A percentile compares a stretch with the other conserved stretches of the same genome.
Conservation (phyloP, 306 rosid species). For the Herpetospermum pedunculosum region DNA sequence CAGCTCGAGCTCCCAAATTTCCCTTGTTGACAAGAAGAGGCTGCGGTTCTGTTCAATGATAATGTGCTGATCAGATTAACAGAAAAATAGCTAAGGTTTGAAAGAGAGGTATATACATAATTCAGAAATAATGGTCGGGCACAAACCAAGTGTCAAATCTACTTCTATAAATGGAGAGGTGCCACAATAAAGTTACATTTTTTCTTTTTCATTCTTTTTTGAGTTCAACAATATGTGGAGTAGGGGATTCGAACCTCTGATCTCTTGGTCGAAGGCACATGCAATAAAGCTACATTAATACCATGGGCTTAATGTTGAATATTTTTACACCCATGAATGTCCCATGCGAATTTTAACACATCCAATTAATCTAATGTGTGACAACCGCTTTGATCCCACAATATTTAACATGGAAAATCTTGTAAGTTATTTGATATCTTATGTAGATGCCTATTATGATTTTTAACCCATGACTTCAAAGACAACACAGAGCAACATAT, state of each 20-base stretch:
- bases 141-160: not conserved
- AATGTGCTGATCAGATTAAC: not conserved
- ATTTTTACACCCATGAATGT: no score
- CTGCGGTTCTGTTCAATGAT: slow-evolving; percentile 17
- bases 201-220: no score
- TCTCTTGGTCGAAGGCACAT: no score
- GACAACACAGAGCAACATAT: not conserved
- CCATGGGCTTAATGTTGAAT: no score
- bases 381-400: not conserved
- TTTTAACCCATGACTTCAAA: not conserved
- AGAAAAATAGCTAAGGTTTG: not conserved
- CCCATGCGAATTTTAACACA: no score
- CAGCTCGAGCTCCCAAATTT: slow-evolving; percentile 14
- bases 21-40: slow-evolving; percentile 15
- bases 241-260: no score
- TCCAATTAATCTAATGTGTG: not conserved
- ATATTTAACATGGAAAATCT: not conserved
- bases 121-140: not conserved
- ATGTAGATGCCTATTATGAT: not conserved
- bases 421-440: not conserved
- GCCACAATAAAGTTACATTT: not conserved
- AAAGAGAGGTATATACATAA: slow-evolving; percentile 1
- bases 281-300: no score
- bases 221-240: no score
- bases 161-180: not conserved